phyloP scores from a whole-genome alignment of 2,329 filamentous ascomycete genomes.

The Monilinia polystroma region DNA sequence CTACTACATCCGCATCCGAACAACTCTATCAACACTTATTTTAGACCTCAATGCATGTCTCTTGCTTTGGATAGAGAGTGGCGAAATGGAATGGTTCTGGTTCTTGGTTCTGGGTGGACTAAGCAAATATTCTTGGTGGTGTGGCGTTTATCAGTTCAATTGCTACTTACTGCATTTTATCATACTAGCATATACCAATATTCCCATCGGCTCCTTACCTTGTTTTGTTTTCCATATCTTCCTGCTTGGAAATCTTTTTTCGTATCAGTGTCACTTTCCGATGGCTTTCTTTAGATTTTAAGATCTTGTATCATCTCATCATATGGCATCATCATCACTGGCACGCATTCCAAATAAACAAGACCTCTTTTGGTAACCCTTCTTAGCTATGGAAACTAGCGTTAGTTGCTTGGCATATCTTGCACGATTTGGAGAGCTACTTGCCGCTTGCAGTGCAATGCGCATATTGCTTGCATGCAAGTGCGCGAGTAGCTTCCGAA shows the following conservation, averaged over 20 bases:
- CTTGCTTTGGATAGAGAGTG: conserved; percentile 2
- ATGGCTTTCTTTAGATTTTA: conserved; percentile 2
- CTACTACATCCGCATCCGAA: conserved; percentile 3
- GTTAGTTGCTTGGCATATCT: conserved; percentile 17
- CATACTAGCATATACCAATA: conserved; percentile 23
- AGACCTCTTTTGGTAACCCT: neutral
- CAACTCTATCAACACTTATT: conserved; percentile 7
- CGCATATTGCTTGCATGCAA: conserved; percentile 19
- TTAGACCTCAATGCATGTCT: conserved; percentile 15
- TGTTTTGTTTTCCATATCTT: conserved; percentile 13
- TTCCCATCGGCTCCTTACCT: conserved; percentile 7
- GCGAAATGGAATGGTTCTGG: conserved; percentile 12
- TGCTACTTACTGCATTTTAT: conserved; percentile 16
- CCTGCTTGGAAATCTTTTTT: conserved; percentile 6
- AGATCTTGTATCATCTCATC: conserved; percentile 17
- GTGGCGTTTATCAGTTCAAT: conserved; percentile 12
- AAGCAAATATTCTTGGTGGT: conserved; percentile 16
- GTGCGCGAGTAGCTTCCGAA: neutral
- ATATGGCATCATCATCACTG: conserved; percentile 17
- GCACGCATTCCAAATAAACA: conserved; percentile 8
- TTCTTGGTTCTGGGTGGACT: conserved; percentile 7
- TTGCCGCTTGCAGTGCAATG: conserved; percentile 9
- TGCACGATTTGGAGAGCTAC: conserved; percentile 16
- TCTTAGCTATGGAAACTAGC: conserved; percentile 3
- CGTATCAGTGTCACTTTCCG: conserved; percentile 14